Percentiles rank a stretch among this genome's conserved stretches.
Conservation (phyloP, 1,284 basidiomycete genomes). For the Coriolopsis trogii region DNA sequence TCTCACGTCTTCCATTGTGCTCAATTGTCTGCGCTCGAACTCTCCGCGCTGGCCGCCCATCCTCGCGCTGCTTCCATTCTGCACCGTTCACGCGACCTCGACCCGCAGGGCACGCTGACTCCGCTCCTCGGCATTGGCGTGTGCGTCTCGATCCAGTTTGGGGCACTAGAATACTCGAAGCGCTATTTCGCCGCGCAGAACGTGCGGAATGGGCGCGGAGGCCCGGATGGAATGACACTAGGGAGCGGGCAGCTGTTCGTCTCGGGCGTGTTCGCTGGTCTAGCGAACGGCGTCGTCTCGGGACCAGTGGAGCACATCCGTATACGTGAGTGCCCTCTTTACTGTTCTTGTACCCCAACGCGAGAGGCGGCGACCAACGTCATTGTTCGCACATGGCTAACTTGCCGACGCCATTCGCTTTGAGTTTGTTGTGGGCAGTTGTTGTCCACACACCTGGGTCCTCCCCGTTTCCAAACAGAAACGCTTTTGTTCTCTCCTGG, state of each 20-base stretch:
- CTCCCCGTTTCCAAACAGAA: neutral
- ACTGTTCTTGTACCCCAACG: too few species aligned
- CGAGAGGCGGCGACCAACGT: too few species aligned
- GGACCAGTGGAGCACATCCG: slow-evolving; percentile 98
- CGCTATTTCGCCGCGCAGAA: slow-evolving; percentile 77
- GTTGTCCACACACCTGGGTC: too few species aligned
- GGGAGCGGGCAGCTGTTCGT: slow-evolving; percentile 70
- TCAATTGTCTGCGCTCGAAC: slow-evolving; percentile 1
- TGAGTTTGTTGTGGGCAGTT: too few species aligned
- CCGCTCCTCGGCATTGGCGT: slow-evolving; percentile 93
- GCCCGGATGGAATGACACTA: slow-evolving; percentile 60
- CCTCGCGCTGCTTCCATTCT: slow-evolving; percentile 1
- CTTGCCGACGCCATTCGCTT: too few species aligned
- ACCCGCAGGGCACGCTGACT: slow-evolving; percentile 82
- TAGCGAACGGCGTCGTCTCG: slow-evolving; percentile 91
- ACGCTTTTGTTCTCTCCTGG: slow-evolving; percentile 1
- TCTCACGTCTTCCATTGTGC: slow-evolving; percentile 1
- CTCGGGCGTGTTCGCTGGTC: slow-evolving; percentile 83
- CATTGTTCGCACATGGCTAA: too few species aligned
- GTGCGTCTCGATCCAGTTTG: slow-evolving; percentile 98
- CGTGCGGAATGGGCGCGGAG: slow-evolving; percentile 54
- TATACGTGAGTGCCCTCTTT: slow-evolving; percentile 69
- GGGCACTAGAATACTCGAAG: slow-evolving; percentile 88
- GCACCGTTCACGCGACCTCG: neutral
- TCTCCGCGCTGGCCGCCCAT: neutral